A percentile compares a stretch with the other conserved stretches of the same genome.
Conservation (phyloP, 139 green algal genomes). For the Chlamydomonas eustigma region DNA sequence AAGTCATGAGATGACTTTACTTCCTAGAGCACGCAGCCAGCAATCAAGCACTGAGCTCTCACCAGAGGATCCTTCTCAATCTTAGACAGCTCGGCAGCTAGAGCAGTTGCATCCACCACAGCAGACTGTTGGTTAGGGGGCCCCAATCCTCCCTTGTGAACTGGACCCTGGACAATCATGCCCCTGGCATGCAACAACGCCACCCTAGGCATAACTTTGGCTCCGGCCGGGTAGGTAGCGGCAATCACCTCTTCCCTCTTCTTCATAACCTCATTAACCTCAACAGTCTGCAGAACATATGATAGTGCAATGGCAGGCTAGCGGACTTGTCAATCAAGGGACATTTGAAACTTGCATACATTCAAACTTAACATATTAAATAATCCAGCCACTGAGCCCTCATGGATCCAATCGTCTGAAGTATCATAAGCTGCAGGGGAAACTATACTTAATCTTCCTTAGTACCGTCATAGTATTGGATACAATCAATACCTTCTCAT, state of each 20-base stretch:
- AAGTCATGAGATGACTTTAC: too few species aligned
- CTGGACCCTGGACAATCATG: background rate
- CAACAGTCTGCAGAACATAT: too few species aligned
- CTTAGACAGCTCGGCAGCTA: constrained; percentile 4
- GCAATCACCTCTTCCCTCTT: background rate
- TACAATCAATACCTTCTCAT: too few species aligned
- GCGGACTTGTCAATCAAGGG: too few species aligned
- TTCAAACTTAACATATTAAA: too few species aligned
- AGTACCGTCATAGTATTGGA: too few species aligned
- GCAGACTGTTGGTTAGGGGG: background rate
- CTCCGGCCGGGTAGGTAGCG: background rate
- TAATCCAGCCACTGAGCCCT: too few species aligned
- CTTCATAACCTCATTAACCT: background rate
- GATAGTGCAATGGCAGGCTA: too few species aligned
- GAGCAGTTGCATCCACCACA: background rate
- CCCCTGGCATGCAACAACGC: background rate
- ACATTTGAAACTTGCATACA: too few species aligned
- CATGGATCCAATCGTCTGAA: too few species aligned
- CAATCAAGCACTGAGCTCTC: background rate
- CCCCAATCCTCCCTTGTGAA: background rate
- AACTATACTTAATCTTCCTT: too few species aligned
- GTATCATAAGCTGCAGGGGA: too few species aligned
- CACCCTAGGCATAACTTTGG: background rate
- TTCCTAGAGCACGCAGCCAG: background rate
- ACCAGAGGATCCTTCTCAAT: background rate